Base-by-base conservation (phyloP, 352 stramenopile genomes). In the Globisporangium abappressorium region DNA sequence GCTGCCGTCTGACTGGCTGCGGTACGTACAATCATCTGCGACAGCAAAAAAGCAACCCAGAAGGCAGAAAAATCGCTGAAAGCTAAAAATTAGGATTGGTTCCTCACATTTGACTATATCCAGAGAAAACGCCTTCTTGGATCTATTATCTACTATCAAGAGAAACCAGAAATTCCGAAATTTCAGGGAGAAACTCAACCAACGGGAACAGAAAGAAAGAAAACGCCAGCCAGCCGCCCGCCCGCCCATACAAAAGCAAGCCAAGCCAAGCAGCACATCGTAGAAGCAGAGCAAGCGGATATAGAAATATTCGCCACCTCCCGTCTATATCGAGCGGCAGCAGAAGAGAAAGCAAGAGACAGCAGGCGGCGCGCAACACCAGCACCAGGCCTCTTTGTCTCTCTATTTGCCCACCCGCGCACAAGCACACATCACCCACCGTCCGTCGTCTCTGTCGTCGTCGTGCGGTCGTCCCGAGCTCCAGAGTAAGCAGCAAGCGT, bases 401-500 rank as follows among this genome's bases (percentile, higher is more conserved):
- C 33, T 53, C 15, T 24, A 12, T 24, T 26, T 53, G 34, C 20
- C 57, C 49, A 7, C 41, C 18, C 6, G 5, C 14, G 15, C 41
- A 22, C 41, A 20, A 18, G 15, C 43, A 9, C 56, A 28, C 30
- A 28, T 5, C 55, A 46, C 55, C 24, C 7, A 30, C 28, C 7
- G 28, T 47, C 38, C 58, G 38, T 64, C 43, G 43, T 51, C 43
- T 24, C 43, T 51, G 43, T 51, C 43, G 43, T 51, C 43, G 43
- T 24, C 58, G 58, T 38, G 38, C 58, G 58, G 58, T 65, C 58
- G 55, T 51, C 43, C 51, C 46, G 20, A 41, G 63, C 24, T 34
- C n/a, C 15, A 11, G 64, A 62, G 34, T 20, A 62, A 62, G 56
- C 56, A 54, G 58, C 54, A 69, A 69, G 64, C 55, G 59, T 64